These are phyloP conservation scores for Aspergillus avenaceus DNA, from an alignment of 495 filamentous ascomycete genomes.

Conservation along the genomic window DNA sequence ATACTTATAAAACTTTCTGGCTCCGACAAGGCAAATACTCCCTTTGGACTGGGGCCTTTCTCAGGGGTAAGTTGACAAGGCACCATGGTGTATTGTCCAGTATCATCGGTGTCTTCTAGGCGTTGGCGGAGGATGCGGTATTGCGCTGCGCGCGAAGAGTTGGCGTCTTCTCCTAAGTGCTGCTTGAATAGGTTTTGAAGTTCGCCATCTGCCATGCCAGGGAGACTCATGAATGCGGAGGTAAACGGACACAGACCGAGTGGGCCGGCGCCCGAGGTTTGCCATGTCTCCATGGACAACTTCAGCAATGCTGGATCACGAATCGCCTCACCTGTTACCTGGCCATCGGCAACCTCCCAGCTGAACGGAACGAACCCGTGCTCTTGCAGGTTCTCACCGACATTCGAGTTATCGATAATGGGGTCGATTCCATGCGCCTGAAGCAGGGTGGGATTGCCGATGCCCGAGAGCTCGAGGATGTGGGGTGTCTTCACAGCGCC, in stretches of 20 bases:
- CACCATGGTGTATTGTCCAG: too few relatives aligned
- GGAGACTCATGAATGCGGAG: too few relatives aligned
- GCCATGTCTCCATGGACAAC: conserved; percentile 31
- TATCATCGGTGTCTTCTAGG: too few relatives aligned
- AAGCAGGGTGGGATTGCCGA: conserved; percentile 37
- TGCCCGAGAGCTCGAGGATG: conserved; percentile 56
- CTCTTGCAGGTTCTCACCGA: conserved; percentile 46
- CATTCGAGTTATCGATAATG: conserved; percentile 31
- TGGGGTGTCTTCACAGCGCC: conserved; percentile 53
- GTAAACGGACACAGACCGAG: too few relatives aligned
- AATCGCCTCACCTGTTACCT: conserved; percentile 37
- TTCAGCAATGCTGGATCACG: conserved; percentile 36
- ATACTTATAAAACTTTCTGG: conserved; percentile 17
- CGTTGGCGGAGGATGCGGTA: too few relatives aligned
- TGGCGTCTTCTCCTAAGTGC: too few relatives aligned
- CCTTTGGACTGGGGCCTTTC: too few relatives aligned
- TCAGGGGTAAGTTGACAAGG: too few relatives aligned
- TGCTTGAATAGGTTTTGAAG: too few relatives aligned
- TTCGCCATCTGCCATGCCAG: too few relatives aligned
- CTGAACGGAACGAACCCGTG: conserved; percentile 25
- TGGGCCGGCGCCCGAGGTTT: conserved; percentile 27
- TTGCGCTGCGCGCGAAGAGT: too few relatives aligned
- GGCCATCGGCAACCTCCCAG: conserved; percentile 37
- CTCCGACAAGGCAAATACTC: conserved; percentile 21
- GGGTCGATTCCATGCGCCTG: conserved; percentile 27